Evolutionary conservation across 257 asterid genomes (phyloP), one percentile per base, ranked within the genome.

Genomic region (Salvia rosmarinus): DNA sequence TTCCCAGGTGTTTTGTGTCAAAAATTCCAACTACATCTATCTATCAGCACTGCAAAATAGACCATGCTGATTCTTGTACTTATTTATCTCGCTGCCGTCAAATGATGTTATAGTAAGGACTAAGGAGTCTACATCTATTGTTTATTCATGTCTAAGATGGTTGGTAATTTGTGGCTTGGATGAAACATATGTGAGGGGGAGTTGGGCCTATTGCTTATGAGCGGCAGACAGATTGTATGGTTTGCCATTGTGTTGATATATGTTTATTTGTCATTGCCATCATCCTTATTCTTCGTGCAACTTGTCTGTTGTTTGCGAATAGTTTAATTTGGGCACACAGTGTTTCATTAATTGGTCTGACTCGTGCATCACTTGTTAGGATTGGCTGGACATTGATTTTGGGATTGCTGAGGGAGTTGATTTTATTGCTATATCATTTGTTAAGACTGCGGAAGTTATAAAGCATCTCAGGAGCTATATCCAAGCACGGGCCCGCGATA

Each of bases 341-440:
- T 47, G 44, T 78, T 73, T 65, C 56, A 54, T 60, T 56, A 75
- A 47, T 34, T 55, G 67, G 50, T 82, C 80, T 75, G 52, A 64
- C 75, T 72, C 44, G 72, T 34, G 60, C 70, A 13, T 82, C 32
- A 43, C 67, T 67, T 77, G 44, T 59, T 84, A 95, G 99, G 99
- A 95, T 81, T 95, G 98, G 99, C 51, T 95, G 81, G 99, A 95
- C 76, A 95, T 95, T 67, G 99, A 95, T 76, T 95, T 92, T 50
- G 99, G 99, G 77, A 91, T 95, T 71, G 89, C 97, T 7, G 98
- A 89, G 77, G 98, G 98, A 61, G 99, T 95, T 75, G 99, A 95
- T 68, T 95, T 95, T 81, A 87, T 95, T 59, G 98, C 99, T 30
- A 83, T 95, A 84, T 95, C 99, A 44, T 95, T 95, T 83, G 99